These are phyloP conservation scores for Venturia aucupariae DNA, from an alignment of 2,329 filamentous ascomycete genomes.

Conservation along the genomic window DNA sequence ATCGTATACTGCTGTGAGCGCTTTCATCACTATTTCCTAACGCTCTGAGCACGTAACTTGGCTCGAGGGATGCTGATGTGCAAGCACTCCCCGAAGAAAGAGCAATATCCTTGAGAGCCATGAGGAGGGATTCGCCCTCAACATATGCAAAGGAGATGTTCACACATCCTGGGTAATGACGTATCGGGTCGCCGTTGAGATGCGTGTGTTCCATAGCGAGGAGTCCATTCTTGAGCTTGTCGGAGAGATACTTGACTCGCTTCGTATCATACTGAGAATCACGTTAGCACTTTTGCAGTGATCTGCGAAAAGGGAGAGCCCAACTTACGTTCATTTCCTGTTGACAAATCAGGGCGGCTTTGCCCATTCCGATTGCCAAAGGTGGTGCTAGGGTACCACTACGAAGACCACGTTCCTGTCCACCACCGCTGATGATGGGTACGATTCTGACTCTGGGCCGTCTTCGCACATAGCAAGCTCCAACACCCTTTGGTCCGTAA, in stretches of 20 bases:
- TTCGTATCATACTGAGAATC: constrained; percentile 72
- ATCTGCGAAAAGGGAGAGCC: constrained; percentile 16
- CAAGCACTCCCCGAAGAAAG: constrained; percentile 94
- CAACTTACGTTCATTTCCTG: constrained; percentile 79
- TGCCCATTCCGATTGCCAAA: constrained; percentile 84
- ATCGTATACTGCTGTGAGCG: constrained; percentile 94
- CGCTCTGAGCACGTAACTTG: constrained; percentile 89
- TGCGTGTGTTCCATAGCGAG: constrained; percentile 84
- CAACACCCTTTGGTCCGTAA: constrained; percentile 94
- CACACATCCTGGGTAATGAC: constrained; percentile 92
- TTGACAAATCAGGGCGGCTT: constrained; percentile 85
- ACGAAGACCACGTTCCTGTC: constrained; percentile 87
- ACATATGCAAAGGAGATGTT: constrained; percentile 99
- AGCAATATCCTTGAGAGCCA: constrained; percentile 97
- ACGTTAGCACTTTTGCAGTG: constrained; percentile 15
- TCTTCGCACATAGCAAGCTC: constrained; percentile 90
- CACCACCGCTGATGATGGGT: constrained; percentile 90
- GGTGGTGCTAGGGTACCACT: constrained; percentile 90
- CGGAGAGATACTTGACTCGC: constrained; percentile 72
- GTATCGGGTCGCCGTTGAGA: constrained; percentile 74
- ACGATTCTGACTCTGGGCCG: constrained; percentile 89
- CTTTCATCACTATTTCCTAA: constrained; percentile 95
- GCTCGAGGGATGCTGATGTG: constrained; percentile 92
- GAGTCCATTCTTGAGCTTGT: constrained; percentile 72
- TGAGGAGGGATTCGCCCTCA: constrained; percentile 92